These are phyloP conservation scores for Pachysandra terminalis DNA, from an alignment of 164 flowering plant genomes.

Conservation along the genomic window DNA sequence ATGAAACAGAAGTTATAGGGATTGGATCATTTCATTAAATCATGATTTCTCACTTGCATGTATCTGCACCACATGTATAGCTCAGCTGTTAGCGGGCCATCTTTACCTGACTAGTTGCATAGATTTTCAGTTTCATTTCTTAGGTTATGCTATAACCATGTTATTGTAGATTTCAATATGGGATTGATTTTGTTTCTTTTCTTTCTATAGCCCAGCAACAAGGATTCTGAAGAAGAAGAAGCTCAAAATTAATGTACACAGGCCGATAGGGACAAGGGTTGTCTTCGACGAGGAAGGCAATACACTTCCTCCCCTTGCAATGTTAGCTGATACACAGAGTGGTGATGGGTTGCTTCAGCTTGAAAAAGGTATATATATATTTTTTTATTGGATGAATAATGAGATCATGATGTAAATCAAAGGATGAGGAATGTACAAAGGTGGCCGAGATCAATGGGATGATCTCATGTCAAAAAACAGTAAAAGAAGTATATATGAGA, in stretches of 20 bases:
- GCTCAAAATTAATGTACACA: slow-evolving; percentile 76
- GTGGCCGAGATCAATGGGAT: no score
- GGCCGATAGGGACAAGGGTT: slow-evolving; percentile 72
- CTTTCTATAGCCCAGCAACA: slow-evolving; percentile 44
- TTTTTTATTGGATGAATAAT: no score
- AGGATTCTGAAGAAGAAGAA: slow-evolving; percentile 77
- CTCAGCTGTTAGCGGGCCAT: not conserved
- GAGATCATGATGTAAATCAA: no score
- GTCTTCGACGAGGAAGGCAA: slow-evolving; percentile 89
- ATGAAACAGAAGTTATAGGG: not conserved
- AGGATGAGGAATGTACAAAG: no score
- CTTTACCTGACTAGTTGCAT: not conserved
- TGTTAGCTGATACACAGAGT: slow-evolving; percentile 40
- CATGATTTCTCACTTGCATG: not conserved
- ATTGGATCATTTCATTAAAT: not conserved
- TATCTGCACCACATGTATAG: not conserved
- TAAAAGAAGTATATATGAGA: no score
- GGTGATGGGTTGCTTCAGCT: slow-evolving; percentile 27
- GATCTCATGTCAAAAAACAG: no score
- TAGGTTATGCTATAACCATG: slow-evolving; percentile 5
- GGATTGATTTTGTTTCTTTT: slow-evolving; percentile 1
- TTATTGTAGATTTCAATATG: not conserved
- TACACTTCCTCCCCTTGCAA: slow-evolving; percentile 69
- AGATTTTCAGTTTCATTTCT: not conserved
- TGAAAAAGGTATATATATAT: slow-evolving; percentile 80